Evolutionary conservation across 2,329 filamentous ascomycete genomes (phyloP).

Genomic region (Metarhizium humberi): DNA sequence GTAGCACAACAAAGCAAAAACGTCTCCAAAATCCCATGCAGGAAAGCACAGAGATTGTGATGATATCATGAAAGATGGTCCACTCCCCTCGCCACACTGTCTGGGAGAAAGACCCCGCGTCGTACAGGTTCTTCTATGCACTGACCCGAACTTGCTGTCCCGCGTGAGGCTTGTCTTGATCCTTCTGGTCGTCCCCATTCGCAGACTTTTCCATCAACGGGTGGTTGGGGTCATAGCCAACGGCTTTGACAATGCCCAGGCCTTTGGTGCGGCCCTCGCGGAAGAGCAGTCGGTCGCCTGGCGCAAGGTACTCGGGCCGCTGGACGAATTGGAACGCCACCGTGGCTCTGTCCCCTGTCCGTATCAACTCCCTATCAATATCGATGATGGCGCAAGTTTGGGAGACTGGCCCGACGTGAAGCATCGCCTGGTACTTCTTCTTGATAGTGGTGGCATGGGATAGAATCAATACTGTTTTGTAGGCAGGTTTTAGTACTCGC

Average conservation of each 20-base stretch:
- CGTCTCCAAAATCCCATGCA: no score
- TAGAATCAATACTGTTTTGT: constrained; percentile 66
- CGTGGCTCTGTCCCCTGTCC: constrained; percentile 85
- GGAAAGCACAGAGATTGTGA: neutral
- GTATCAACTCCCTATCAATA: constrained; percentile 90
- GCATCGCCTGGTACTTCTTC: constrained; percentile 94
- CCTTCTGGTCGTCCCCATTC: constrained; percentile 4
- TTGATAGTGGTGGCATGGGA: constrained; percentile 97
- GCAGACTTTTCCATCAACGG: constrained; percentile 24
- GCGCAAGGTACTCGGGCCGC: constrained; percentile 80
- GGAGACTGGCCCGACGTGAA: constrained; percentile 88
- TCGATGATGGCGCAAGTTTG: constrained; percentile 97
- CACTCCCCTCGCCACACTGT: no score
- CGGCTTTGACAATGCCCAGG: constrained; percentile 81
- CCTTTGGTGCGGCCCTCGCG: constrained; percentile 93
- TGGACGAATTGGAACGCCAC: constrained; percentile 95
- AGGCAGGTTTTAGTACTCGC: neutral
- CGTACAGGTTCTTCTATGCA: neutral
- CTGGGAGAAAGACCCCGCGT: no score
- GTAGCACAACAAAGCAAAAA: no score
- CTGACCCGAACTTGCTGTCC: constrained; percentile 4
- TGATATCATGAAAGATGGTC: no score
- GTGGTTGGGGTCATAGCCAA: constrained; percentile 70
- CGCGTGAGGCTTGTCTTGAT: neutral
- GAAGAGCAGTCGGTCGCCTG: constrained; percentile 85